These are phyloP conservation scores for Alnus glutinosa DNA, from an alignment of 306 rosid genomes.

Conservation along the genomic window DNA sequence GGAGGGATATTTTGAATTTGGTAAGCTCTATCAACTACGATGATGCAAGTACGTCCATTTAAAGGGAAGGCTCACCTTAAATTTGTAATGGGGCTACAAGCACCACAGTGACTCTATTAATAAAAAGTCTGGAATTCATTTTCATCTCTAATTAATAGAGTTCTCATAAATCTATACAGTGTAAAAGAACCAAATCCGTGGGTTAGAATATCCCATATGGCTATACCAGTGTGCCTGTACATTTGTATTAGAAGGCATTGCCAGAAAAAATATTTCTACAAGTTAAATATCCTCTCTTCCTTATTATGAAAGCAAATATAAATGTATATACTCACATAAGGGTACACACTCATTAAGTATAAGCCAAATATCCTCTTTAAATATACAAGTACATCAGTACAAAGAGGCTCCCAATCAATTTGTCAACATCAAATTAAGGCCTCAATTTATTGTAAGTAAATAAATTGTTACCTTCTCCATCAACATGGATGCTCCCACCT, in stretches of 20 bases:
- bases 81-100: background rate
- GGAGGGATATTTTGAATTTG: too few species aligned
- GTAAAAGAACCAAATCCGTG: background rate
- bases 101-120: background rate
- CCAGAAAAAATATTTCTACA: background rate
- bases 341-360: background rate
- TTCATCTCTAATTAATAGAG: background rate
- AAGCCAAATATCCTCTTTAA: background rate
- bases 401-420: background rate
- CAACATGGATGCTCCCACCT: constrained; percentile 99
- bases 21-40: too few species aligned
- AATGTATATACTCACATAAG: background rate
- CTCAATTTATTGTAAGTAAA: background rate
- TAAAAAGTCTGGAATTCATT: background rate
- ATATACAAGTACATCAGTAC: background rate
- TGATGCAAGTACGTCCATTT: too few species aligned
- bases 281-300: background rate
- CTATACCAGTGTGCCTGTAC: background rate
- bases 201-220: background rate
- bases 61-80: background rate
- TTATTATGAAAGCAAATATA: background rate
- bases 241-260: background rate
- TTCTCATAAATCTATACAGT: background rate
- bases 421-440: background rate
- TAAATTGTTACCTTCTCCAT: constrained; percentile 82